A percentile compares a stretch with the other conserved stretches of the same genome.
Conservation (phyloP, 2,329 filamentous ascomycete genomes). For the Nannizzia gypsea region DNA sequence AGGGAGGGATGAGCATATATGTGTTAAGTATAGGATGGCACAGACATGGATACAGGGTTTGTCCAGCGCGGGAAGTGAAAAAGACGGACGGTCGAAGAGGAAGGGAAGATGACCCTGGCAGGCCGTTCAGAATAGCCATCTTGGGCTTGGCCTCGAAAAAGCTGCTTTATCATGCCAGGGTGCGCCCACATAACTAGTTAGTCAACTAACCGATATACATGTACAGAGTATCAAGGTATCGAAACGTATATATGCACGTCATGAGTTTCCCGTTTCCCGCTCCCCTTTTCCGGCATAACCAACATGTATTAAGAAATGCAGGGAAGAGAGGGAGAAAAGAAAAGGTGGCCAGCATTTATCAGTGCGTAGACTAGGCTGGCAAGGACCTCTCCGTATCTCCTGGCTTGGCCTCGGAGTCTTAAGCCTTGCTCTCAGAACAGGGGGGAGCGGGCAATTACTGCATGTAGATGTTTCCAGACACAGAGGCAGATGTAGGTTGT, state of each 20-base stretch:
- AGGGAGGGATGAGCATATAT: no score
- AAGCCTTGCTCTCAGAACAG: neutral
- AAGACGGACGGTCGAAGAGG: neutral
- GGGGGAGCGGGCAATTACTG: no score
- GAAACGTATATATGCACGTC: neutral
- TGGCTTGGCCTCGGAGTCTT: neutral
- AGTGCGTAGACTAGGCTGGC: neutral
- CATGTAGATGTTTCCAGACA: no score
- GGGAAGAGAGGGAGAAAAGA: neutral
- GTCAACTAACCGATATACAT: no score
- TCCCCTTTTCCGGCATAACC: neutral
- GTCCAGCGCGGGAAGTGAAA: neutral
- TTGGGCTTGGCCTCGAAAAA: neutral
- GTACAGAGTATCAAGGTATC: neutral
- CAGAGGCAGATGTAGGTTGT: no score
- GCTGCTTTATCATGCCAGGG: neutral
- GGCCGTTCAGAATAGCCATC: neutral
- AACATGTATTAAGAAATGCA: neutral
- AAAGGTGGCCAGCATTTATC: neutral
- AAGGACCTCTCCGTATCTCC: neutral
- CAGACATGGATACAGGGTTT: neutral
- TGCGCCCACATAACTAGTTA: neutral
- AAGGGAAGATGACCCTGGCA: neutral
- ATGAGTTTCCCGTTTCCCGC: neutral
- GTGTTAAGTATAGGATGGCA: neutral